Conservation (phyloP, 345 rosid species). For the Adansonia digitata region DNA sequence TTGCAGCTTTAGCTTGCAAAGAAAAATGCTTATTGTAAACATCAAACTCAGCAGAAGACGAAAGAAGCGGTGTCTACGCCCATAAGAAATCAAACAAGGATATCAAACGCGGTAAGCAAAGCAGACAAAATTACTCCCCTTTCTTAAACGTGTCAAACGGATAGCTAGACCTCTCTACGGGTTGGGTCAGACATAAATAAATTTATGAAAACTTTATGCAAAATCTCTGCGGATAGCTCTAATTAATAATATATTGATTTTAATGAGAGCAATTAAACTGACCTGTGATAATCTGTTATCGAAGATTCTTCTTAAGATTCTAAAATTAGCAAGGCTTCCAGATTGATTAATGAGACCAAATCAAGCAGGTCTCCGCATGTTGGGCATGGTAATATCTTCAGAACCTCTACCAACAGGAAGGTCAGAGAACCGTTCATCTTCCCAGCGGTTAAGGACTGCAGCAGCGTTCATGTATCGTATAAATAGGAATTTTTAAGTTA, state of each 20-base stretch:
- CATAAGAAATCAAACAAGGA: neutral
- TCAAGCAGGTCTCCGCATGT: slow-evolving; percentile 31
- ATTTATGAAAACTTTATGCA: too few relatives aligned
- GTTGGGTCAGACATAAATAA: too few relatives aligned
- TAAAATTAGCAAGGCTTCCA: slow-evolving; percentile 15
- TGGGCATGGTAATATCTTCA: slow-evolving; percentile 5
- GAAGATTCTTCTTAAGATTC: slow-evolving; percentile 20
- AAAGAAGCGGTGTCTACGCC: slow-evolving; percentile 34
- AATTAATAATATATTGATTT: too few relatives aligned
- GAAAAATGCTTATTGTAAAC: slow-evolving; percentile 18
- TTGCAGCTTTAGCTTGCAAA: too few relatives aligned
- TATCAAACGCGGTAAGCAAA: neutral
- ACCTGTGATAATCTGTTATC: slow-evolving; percentile 32
- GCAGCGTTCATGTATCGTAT: neutral
- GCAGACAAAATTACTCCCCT: neutral
- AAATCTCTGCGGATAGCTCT: too few relatives aligned
- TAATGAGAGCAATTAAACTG: neutral
- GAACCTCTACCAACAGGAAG: slow-evolving; percentile 21
- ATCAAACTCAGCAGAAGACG: slow-evolving; percentile 29
- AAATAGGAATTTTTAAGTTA: neutral
- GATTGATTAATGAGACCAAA: slow-evolving; percentile 23
- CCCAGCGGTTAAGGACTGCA: slow-evolving; percentile 34
- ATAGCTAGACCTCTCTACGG: neutral
- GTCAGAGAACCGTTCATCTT: slow-evolving; percentile 43
- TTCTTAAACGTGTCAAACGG: too few relatives aligned